Evolutionary conservation across 306 rosid genomes (phyloP).

Genomic region (Quercus dentata): DNA sequence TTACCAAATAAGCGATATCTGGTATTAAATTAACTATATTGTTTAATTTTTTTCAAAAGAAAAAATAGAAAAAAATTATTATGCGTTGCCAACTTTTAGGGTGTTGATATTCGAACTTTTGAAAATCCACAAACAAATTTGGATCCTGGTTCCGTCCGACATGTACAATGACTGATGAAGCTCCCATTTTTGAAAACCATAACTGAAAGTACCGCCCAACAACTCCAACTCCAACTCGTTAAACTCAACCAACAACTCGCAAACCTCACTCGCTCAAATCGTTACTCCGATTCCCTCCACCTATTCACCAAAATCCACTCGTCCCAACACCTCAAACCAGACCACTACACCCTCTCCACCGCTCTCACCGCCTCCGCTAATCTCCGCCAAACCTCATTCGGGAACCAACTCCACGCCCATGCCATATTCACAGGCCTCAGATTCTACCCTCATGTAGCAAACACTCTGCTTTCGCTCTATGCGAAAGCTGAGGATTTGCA

Average conservation of each 20-base stretch:
- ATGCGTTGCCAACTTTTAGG: no score
- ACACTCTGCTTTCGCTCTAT: conserved; percentile 62
- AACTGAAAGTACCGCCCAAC: conserved; percentile 8
- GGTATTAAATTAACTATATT: no score
- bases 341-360: conserved; percentile 66
- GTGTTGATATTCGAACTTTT: no score
- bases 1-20: rapidly evolving
- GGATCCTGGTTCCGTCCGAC: no score
- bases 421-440: conserved; percentile 45
- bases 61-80: no score
- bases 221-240: conserved; percentile 16
- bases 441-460: conserved; percentile 55
- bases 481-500: conserved; percentile 42
- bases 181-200: background rate
- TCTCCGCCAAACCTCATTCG: conserved; percentile 25
- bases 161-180: conserved; percentile 15
- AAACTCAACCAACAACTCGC: conserved; percentile 46
- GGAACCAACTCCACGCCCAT: conserved; percentile 55
- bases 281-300: conserved; percentile 36
- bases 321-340: conserved; percentile 37
- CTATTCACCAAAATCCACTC: conserved; percentile 54
- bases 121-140: no score
- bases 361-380: conserved; percentile 53
- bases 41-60: no score
- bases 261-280: conserved; percentile 38